Conservation (phyloP, 352 stramenopile genomes). For the Aphanomyces astaci region DNA sequence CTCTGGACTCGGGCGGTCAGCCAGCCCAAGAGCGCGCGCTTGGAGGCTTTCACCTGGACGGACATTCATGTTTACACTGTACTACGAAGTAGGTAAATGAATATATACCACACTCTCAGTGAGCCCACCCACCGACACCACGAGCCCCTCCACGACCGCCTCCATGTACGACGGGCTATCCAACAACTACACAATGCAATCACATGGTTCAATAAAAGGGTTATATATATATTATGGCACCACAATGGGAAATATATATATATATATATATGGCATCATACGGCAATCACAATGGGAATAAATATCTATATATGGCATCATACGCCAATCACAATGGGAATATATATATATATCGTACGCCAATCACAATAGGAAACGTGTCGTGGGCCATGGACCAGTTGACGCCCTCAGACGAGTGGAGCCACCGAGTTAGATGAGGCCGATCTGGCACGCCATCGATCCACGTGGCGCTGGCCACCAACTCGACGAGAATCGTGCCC, state of each 20-base stretch:
- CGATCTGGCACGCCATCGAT: slow-evolving; percentile 74
- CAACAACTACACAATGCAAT: slow-evolving; percentile 47
- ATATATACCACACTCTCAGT: slow-evolving; percentile 89
- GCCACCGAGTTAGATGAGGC: slow-evolving; percentile 63
- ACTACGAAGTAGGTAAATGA: slow-evolving; percentile 2
- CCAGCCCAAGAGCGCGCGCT: slow-evolving; percentile 54
- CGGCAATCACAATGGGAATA: too few relatives aligned
- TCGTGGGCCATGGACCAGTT: slow-evolving; percentile 81
- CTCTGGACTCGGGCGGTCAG: slow-evolving; percentile 38
- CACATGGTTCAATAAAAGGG: slow-evolving; percentile 17
- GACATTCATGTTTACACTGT: background rate
- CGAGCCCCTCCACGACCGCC: slow-evolving; percentile 78
- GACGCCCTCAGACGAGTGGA: slow-evolving; percentile 34
- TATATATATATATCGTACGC: slow-evolving; percentile 30
- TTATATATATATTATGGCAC: too few relatives aligned
- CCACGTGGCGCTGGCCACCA: slow-evolving; percentile 64
- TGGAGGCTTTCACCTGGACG: slow-evolving; percentile 67
- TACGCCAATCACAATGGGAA: slow-evolving; percentile 22
- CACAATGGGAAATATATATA: too few relatives aligned
- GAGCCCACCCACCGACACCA: slow-evolving; percentile 92
- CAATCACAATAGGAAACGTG: slow-evolving; percentile 87
- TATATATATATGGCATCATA: too few relatives aligned
- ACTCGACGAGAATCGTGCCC: slow-evolving; percentile 77
- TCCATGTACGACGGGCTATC: slow-evolving; percentile 83
- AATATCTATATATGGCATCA: too few relatives aligned